phyloP scores from a whole-genome alignment of 2,329 filamentous ascomycete genomes.

The Aquanectria penicillioides region DNA sequence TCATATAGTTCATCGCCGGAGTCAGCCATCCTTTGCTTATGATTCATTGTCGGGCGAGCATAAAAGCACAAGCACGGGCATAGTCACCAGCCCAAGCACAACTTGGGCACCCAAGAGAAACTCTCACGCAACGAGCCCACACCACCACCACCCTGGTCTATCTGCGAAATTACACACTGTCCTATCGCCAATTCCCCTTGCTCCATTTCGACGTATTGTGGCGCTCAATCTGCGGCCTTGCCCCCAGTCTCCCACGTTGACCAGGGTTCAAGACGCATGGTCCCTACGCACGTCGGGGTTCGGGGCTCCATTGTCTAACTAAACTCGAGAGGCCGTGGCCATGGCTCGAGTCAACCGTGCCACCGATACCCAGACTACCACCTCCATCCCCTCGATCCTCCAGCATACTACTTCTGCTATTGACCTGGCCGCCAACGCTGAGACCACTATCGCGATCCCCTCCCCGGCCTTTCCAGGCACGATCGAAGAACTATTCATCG shows the following conservation, averaged over 20 bases:
- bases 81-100: neutral
- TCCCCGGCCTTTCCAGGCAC: conserved; percentile 29
- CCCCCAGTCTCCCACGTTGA: conserved; percentile 29
- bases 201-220: conserved; percentile 27
- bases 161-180: conserved; percentile 39
- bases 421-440: neutral
- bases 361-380: conserved; percentile 12
- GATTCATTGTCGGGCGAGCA: neutral
- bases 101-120: conserved; percentile 7
- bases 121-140: conserved; percentile 4
- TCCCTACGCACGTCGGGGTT: conserved; percentile 17
- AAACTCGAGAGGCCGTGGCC: conserved; percentile 25
- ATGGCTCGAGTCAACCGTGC: conserved; percentile 35
- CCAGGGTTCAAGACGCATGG: conserved; percentile 22
- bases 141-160: conserved; percentile 31
- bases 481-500: conserved; percentile 42
- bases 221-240: conserved; percentile 32
- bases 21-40: neutral
- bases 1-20: neutral
- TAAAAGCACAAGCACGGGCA: neutral
- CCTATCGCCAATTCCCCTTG: conserved; percentile 31
- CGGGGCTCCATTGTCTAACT: conserved; percentile 20
- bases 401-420: conserved; percentile 16
- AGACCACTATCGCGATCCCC: conserved; percentile 29
- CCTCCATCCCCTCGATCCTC: conserved; percentile 19